A percentile compares a stretch with the other conserved stretches of the same genome.
phyloP scores from a whole-genome alignment of 1,284 basidiomycete species.

The Sanguinoderma infundibulare region DNA sequence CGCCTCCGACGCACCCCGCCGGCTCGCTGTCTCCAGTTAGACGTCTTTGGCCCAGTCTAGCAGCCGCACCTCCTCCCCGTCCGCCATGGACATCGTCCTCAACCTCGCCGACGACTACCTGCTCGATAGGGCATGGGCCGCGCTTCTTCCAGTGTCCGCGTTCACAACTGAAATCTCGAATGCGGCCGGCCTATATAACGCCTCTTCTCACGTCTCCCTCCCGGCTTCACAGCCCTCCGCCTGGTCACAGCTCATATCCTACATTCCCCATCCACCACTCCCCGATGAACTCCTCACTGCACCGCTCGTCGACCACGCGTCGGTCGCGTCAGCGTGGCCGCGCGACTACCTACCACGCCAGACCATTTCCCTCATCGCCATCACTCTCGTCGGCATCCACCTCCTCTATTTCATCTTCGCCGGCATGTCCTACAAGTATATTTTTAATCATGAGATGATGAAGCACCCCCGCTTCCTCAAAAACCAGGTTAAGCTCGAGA shows the following conservation, averaged over 20 bases:
- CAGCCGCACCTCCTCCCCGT: conserved; percentile 1
- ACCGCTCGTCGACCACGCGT: conserved; percentile 32
- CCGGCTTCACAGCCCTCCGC: conserved; percentile 38
- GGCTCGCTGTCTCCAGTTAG: conserved; percentile 2
- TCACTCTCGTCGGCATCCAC: conserved; percentile 86
- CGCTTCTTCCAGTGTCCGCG: conserved; percentile 71
- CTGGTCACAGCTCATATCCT: conserved; percentile 59
- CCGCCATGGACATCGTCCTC: conserved; percentile 83
- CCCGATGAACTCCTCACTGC: conserved; percentile 39
- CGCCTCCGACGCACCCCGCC: conserved; percentile 8
- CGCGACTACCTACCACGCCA: conserved; percentile 85
- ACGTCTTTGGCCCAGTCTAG: background rate
- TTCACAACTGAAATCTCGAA: conserved; percentile 42
- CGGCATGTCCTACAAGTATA: conserved; percentile 78
- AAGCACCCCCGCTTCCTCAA: conserved; percentile 93
- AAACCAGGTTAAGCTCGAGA: conserved; percentile 87
- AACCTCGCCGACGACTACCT: conserved; percentile 72
- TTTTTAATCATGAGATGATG: conserved; percentile 98
- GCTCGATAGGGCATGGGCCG: conserved; percentile 82
- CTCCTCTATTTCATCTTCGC: conserved; percentile 90
- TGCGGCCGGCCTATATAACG: conserved; percentile 33
- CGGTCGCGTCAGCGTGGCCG: conserved; percentile 70
- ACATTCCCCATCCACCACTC: conserved; percentile 61
- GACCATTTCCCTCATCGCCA: conserved; percentile 69
- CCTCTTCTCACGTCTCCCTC: conserved; percentile 40